These are phyloP conservation scores for Oryza nivara DNA, from an alignment of 176 grass and related monocot genomes.

Conservation along the genomic window DNA sequence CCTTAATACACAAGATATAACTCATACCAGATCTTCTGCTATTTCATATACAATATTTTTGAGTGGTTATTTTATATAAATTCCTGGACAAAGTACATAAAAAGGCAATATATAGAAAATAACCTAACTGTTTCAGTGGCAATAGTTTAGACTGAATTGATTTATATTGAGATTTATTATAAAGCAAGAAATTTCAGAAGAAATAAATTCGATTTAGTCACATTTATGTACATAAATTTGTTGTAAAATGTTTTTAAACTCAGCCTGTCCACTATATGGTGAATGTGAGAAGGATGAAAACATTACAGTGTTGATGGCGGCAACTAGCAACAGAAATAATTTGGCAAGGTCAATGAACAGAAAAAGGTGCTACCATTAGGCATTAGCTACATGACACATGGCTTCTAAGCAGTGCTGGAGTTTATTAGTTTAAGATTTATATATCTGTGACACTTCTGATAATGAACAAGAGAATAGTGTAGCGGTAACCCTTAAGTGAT, in stretches of 20 bases:
- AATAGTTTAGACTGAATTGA: slow-evolving; percentile 11
- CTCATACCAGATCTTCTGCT: background rate
- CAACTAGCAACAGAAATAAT: slow-evolving; percentile 3
- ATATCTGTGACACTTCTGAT: background rate
- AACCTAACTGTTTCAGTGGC: background rate
- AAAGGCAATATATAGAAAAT: background rate
- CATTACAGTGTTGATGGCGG: background rate
- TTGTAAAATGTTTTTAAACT: background rate
- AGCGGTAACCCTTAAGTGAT: slow-evolving; percentile 2
- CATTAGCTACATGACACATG: background rate
- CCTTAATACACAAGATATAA: background rate
- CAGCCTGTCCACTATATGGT: slow-evolving; percentile 9
- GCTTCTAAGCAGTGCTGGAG: slow-evolving; percentile 22
- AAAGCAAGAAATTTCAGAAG: background rate
- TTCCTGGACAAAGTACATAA: background rate
- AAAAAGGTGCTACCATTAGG: background rate
- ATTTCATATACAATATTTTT: slow-evolving; percentile 7
- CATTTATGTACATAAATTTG: background rate
- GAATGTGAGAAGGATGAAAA: background rate
- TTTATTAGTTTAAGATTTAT: slow-evolving; percentile 13
- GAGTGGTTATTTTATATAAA: background rate
- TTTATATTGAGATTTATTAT: background rate
- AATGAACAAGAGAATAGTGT: slow-evolving; percentile 17
- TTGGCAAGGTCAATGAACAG: background rate
- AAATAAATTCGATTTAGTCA: background rate